Base-by-base conservation (phyloP, 345 rosid genomes). In the Sonneratia alba region DNA sequence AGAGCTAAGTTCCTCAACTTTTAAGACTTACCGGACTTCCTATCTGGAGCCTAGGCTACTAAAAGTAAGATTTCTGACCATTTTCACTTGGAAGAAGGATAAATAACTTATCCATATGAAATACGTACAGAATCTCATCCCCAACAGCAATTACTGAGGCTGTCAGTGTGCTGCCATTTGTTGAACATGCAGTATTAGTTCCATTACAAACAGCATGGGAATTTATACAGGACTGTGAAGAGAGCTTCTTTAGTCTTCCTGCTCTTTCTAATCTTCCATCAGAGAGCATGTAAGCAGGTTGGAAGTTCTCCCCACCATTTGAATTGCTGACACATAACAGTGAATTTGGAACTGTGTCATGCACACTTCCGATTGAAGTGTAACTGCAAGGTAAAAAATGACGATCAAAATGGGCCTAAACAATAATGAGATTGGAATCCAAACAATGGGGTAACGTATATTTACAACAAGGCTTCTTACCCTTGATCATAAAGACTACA, bases 201-300 rank as follows among this genome's bases (percentile, higher is more conserved):
- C 82, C 85, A 65, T 79, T 86, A 19, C 77, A 76, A 57, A 36
- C 71, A 42, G 78, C 72, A 22, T 77, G 75, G 70, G 55, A 12
- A 59, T 36, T 66, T 62, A 66, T 72, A 56, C 74, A 56, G 37
- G 69, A 75, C 34, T 61, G 70, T 65, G 80, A 45, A 69, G 88
- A 76, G 66, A 13, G 27, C 82, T 81, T 92, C 77, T 89, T 92
- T 48, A 74, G 90, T 82, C 99, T 85, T 53, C 99, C 99, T n/a
- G 99, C 99, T 79, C 99, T 87, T 79, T 95, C 99, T 78, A 84
- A 82, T 81, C 99, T 90, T 79, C 98, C 99, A 83, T 95, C 98
- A 57, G 92, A 81, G 79, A 95, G 99, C 86, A 90, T 72, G 80
- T 95, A 92, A 56, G 99, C 99, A 74, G 99, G 99, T 82, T 87